Base-by-base conservation (phyloP, 2,329 filamentous ascomycete species). In the Penicillium sp. region DNA sequence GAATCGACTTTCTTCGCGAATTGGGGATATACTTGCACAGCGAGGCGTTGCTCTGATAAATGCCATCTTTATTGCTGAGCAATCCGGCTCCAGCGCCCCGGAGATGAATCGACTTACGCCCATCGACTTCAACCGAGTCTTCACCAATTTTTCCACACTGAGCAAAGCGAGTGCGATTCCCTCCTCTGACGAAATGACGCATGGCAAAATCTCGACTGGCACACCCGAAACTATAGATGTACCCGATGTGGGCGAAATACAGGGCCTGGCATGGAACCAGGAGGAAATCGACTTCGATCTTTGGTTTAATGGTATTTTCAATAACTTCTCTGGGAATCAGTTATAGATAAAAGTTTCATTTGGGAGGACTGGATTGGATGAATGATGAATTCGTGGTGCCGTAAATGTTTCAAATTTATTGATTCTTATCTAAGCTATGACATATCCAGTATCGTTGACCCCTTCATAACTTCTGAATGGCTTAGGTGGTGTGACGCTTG, bases 231-330 rank as follows among this genome's bases (percentile, higher is more conserved):
- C 55, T 22, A 50, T 57, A 11, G 54, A 45, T 15, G 52, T 44
- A 26, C 53, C 56, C 6, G 57, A 66, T 26, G 35, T 60, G 6
- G 51, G 60, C 8, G 60, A 65, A 31, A 58, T 65, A 55, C 59
- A 62, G 14, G n/a, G n/a, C n/a, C 51, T 61, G 14, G 45, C 57
- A 0, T 63, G 60, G 63, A 60, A 58, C 15, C 57, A 61, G 14
- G 62, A 66, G 22, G 62, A 64, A 31, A 56, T 63, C 40, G 63
- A 67, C 33, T 67, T 67, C 14, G 65, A 67, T 27, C 55, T 55
- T 18, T 67, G 65, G 65, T 67, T 67, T 25, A 66, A 60, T 46
- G 60, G 56, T 11, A 63, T 66, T 9, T 67, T 67, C 41, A 60
- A 65, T 29, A 54, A 46, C 23, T 46, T 50, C 18, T n/a, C 46